Evolutionary conservation across 2,329 filamentous ascomycete species (phyloP), one percentile per base, ranked within the genome.

Genomic region (Penicillium sp.): DNA sequence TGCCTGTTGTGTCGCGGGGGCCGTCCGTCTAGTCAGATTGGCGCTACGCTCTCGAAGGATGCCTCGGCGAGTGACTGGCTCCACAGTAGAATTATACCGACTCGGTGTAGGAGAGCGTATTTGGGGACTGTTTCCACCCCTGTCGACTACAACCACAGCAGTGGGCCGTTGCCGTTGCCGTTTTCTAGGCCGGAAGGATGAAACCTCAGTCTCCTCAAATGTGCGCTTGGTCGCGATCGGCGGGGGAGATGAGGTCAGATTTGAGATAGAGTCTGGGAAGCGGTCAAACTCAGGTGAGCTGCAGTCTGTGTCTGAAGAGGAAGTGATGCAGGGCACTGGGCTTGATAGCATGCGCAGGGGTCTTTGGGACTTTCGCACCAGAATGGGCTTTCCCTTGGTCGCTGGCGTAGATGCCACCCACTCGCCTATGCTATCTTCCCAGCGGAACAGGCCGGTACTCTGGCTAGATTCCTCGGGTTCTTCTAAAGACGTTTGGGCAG

Each of bases 361-460:
- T 40, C 33, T 50, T 51, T 16, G 28, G 19, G 33, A 28, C 22
- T 40, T 51, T 41, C 28, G 35, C 12, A 41, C 47, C 14, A 55
- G 9, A 19, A 45, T 19, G 9, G 55, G 40, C 44, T 67, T 65
- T 41, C 59, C 63, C 45, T 69, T 67, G 36, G 58, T 45, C 48
- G 63, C 68, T 28, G 81, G 81, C 42, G 78, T 82, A 37, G 70
- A 74, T 17, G 75, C 79, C 48, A 84, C 77, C 81, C 82, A 84
- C 66, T 84, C 82, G 35, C 79, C 77, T 64, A 84, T 83, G 42
- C 77, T 78, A 62, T 82, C 80, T 63, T 84, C 82, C 81, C 81
- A 84, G 31, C 78, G 68, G 75, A 82, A 66, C 60, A 71, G 55
- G 11, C 63, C 67, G 8, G 56, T 59, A 10, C 67, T 36, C 58